Base-by-base conservation (phyloP, 176 grass and related monocot genomes). In the Musa acuminata region DNA sequence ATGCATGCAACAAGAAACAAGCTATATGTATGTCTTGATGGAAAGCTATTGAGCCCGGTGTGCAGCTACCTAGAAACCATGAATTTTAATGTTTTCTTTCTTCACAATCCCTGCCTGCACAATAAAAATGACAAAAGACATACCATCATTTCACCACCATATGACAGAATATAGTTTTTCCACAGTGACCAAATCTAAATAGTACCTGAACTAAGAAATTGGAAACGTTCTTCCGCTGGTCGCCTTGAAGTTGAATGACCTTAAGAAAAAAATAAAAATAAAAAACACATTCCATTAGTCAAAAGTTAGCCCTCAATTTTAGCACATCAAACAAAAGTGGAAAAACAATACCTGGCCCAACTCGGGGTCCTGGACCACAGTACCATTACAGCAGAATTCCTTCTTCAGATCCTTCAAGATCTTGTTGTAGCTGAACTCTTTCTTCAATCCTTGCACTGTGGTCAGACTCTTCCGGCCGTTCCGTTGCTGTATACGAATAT, bases 381-480 rank as follows among this genome's bases (percentile, higher is more conserved):
- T 91, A 80, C 89, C 89, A 91, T 91, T 91, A 78, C 89, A 91
- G 80, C 89, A 91, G 76, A 91, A 91, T 71, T 91, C 89, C 74
- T 83, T 91, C 67, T 91, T 91, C 77, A 91, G 89, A 91, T 91
- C 89, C 89, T 91, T 91, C 63, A 91, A 85, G 76, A 91, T 91
- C 82, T 85, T 91, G 77, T 82, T 91, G 73, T 91, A 91, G 35
- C 89, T 91, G 77, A 68, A 91, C 52, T 91, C 89, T 74, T 91
- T 87, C 82, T 87, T 87, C 14, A 91, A 64, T 62, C 89, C 89
- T 82, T 91, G 89, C 10, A 91, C 85, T 55, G 89, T 91, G 35
- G 89, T 91, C 77, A 91, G 73, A 85, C 89, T 91, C 89, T 91
- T 91, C 43, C 89, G 74, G 63, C 89, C 89, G 82, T 91, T 91